Base-by-base conservation (phyloP, 169 alveolate genomes). In the Hepatocystis sp. region DNA sequence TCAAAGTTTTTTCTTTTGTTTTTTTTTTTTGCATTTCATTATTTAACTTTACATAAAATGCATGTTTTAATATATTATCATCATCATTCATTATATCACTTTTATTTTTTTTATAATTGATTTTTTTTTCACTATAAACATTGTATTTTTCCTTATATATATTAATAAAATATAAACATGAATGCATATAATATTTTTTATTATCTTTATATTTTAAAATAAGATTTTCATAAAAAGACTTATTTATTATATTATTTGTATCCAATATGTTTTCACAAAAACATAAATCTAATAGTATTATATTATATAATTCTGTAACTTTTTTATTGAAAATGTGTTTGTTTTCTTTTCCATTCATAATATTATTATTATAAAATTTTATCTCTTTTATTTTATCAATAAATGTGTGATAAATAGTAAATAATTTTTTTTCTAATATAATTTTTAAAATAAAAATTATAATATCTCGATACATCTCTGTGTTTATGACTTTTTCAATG, bases 141-240 rank as follows among this genome's bases (percentile, higher is more conserved):
- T 81, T 81, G 47, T 81, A 81, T 23, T 46, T 81, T 42, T 81
- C 84, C 36, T 60, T 63, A 61, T 81, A 81, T n/a, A 51, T 51
- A 44, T 63, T 19, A 49, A 81, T 52, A 47, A 81, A 81, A 42
- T 81, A 81, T 15, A 81, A 34, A 44, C 84, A 61, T 0, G 89
- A 44, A 34, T 81, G 13, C 10, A 81, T 63, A 40, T 81, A 81
- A 23, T 81, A 81, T 7, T 3, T 36, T 81, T 81, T 25, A 44
- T 81, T 47, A 2, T 19, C 19, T 3, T 32, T 49, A 63, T 81
- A 81, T 39, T 60, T 51, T 30, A 5, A 55, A 46, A 81, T 81
- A 53, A 81, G 78, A 32, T 34, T 42, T 36, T 81, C 89, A 63
- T 81, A 81, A 4, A 65, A 36, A 10, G 84, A 63, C 25, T 81